Evolutionary conservation across 2,329 filamentous ascomycete genomes (phyloP).

Genomic region (Cladosporium oxysporum): DNA sequence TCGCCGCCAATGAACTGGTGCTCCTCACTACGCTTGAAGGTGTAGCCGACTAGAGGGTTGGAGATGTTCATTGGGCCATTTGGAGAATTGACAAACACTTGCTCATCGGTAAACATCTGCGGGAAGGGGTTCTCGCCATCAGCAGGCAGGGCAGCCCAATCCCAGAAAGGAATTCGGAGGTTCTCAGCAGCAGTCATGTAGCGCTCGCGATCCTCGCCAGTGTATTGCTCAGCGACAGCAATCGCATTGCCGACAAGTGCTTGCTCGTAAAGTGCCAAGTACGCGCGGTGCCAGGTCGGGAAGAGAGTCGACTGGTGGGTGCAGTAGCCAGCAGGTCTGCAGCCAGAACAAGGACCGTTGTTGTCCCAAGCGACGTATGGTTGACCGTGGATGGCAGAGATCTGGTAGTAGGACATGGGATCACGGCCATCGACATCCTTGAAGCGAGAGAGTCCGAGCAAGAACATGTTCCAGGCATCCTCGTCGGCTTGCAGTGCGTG

Average conservation of each 20-base stretch:
- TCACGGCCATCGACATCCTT: conserved; percentile 18
- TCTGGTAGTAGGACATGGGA: conserved; percentile 25
- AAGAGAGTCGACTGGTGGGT: conserved; percentile 26
- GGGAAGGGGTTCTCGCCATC: conserved; percentile 20
- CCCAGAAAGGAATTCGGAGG: conserved; percentile 34
- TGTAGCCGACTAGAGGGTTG: conserved; percentile 22
- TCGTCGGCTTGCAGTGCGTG: conserved; percentile 19
- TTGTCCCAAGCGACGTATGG: conserved; percentile 25
- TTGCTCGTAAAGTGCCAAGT: conserved; percentile 27
- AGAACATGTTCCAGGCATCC: conserved; percentile 24
- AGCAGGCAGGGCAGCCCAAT: conserved; percentile 26
- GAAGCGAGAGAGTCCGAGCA: conserved; percentile 21
- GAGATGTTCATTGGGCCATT: conserved; percentile 20
- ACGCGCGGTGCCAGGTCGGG: conserved; percentile 26
- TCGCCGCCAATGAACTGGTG: conserved; percentile 18
- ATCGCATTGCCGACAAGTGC: conserved; percentile 20
- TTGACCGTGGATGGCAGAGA: conserved; percentile 25
- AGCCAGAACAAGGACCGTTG: conserved; percentile 18
- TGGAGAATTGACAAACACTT: conserved; percentile 30
- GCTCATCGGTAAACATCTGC: conserved; percentile 26
- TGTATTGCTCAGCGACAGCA: conserved; percentile 18
- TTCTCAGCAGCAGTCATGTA: conserved; percentile 28
- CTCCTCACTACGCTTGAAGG: conserved; percentile 18
- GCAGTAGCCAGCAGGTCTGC: conserved; percentile 30
- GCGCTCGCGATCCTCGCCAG: conserved; percentile 8